Base-by-base conservation (phyloP, 1,139 yeast species). In the Kodamaea sp. region DNA sequence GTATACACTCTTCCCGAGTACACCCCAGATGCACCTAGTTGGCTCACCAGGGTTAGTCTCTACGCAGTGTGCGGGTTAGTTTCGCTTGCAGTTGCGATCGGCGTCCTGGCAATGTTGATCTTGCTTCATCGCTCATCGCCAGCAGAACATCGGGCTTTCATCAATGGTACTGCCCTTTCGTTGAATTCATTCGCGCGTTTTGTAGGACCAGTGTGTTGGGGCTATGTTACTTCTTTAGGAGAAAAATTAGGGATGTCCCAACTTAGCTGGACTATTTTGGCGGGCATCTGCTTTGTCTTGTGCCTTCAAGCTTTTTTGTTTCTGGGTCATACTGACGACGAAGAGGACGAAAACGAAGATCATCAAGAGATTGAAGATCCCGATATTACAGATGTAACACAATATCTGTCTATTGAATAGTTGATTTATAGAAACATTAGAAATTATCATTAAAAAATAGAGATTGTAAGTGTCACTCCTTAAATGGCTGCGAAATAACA, bases 171-270 rank as follows among this genome's bases (percentile, higher is more conserved):
- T 8, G 65, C 78, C 2, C 60, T 75, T 49, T 70, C 77, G 42
- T 64, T 75, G 34, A 63, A 74, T 15, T 72, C 85, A 1, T 58
- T 74, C 30, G 81, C 84, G 0, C 58, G 86, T 44, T 79, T 76
- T 40, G 33, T 75, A 1, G 85, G 81, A 3, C 87, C 87, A 0
- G 55, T 79, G 11, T 30, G 66, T 2, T 79, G 83, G 81, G 86
- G 86, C 8, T 61, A 58, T 37, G 49, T 80, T 31, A 78, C 79
- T 73, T 64, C 81, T 2, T 35, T 32, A 6, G 37, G 44, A 6
- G 46, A 48, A 32, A 54, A 52, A n/a, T 48, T 57, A 26, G 62
- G 67, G 8, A 54, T 66, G 32, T 78, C 72, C 0, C 75, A 77
- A 59, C 44, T 77, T 6, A 71, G 81, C 1, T 80, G 84, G 83